These are phyloP conservation scores for Trichoderma citrinoviride DNA, from an alignment of 2,329 filamentous ascomycete species.

Conservation along the genomic window DNA sequence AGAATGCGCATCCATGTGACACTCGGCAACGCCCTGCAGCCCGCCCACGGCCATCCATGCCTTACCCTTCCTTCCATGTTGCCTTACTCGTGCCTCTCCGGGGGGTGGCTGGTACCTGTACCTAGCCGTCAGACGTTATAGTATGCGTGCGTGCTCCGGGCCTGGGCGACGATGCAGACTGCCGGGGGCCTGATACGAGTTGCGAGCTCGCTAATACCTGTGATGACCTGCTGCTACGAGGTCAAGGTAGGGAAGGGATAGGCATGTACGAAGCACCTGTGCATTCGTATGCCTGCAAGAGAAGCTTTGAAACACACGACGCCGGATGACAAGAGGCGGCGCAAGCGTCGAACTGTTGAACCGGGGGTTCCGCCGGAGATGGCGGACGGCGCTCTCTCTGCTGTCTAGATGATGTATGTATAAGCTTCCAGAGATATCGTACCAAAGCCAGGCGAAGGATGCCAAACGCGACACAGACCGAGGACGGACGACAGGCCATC, in stretches of 20 bases:
- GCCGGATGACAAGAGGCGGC: not conserved
- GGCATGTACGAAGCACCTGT: no score
- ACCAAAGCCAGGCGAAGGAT: not conserved
- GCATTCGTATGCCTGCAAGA: not conserved
- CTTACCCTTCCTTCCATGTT: not conserved
- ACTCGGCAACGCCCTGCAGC: not conserved
- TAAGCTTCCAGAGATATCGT: not conserved
- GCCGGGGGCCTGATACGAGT: not conserved
- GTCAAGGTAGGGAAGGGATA: no score
- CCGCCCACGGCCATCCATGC: not conserved
- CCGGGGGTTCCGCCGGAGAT: not conserved
- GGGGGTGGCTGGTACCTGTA: no score
- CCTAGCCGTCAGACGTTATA: no score
- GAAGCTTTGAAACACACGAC: not conserved
- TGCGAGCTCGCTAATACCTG: not conserved
- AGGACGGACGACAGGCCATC: no score
- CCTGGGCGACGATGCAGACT: not conserved
- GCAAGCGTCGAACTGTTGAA: not conserved
- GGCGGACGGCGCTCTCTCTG: not conserved
- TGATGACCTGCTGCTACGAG: no score
- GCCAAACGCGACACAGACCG: not conserved
- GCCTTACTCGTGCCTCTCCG: no score
- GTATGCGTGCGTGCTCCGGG: not conserved
- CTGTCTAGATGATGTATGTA: not conserved
- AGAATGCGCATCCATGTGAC: conserved; percentile 14